Conservation (phyloP, 345 rosid species). For the Syzygium jambos region DNA sequence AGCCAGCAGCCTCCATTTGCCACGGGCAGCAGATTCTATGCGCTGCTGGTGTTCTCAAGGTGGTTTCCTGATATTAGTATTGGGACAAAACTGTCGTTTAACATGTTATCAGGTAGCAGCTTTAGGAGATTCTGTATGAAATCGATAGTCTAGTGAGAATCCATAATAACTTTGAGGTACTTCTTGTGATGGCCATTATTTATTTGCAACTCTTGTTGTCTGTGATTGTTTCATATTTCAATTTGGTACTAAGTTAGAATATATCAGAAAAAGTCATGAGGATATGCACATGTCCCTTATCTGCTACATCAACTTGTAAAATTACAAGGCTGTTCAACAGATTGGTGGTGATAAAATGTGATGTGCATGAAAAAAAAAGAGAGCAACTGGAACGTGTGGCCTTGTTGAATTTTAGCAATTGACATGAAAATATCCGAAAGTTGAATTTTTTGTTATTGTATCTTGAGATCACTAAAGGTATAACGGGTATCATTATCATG, state of each 20-base stretch:
- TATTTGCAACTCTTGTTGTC: not conserved
- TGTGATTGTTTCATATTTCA: not conserved
- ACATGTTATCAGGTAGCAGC: not conserved
- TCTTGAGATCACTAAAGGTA: not conserved
- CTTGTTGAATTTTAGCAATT: not conserved
- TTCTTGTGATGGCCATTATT: not conserved
- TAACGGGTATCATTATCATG: not conserved
- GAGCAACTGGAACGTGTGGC: not conserved
- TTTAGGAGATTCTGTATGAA: not conserved
- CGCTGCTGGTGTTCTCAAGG: slow-evolving; percentile 88
- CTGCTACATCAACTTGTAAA: not conserved
- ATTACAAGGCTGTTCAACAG: not conserved
- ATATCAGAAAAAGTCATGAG: not conserved
- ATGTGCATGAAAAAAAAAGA: not conserved
- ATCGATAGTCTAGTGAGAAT: not conserved
- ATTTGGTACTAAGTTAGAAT: not conserved
- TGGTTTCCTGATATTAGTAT: slow-evolving; percentile 1
- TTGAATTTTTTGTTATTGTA: not conserved
- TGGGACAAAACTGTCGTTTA: not conserved
- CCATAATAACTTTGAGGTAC: not conserved
- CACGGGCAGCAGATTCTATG: slow-evolving; percentile 90
- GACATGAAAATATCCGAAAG: not conserved
- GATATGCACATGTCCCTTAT: not conserved
- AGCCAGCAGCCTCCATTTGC: slow-evolving; percentile 85
- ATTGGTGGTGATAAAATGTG: not conserved